A percentile compares a stretch with the other conserved stretches of the same genome.
Evolutionary conservation across 345 rosid genomes (phyloP).

Genomic region (Hirschfeldia incana): DNA sequence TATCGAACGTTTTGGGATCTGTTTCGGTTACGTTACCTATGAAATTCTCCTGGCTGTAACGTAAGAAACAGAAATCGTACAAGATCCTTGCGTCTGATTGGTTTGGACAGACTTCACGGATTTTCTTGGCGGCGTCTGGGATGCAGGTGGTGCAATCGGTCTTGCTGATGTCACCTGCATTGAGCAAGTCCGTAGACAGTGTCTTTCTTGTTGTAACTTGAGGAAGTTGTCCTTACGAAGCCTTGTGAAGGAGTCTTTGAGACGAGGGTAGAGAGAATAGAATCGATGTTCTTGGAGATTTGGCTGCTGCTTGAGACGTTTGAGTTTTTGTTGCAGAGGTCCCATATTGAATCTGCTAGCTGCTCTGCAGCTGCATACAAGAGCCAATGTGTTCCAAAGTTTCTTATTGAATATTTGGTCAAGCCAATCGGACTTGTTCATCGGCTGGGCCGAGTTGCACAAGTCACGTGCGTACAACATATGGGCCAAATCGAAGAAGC

Average conservation of each 20-base stretch:
- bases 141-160: constrained; percentile 54
- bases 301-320: constrained; percentile 34
- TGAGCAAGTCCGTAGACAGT: constrained; percentile 72
- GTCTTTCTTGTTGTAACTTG: constrained; percentile 39
- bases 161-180: constrained; percentile 66
- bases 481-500: too few species aligned
- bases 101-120: constrained; percentile 53
- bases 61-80: constrained; percentile 67
- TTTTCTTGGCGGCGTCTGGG: constrained; percentile 58
- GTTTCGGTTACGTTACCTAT: constrained; percentile 56
- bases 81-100: constrained; percentile 65
- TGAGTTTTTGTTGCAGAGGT: constrained; percentile 49
- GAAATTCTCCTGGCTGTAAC: constrained; percentile 49
- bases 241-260: constrained; percentile 47
- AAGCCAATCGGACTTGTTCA: too few species aligned
- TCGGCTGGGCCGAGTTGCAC: too few species aligned
- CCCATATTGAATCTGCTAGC: constrained; percentile 54
- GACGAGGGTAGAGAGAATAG: constrained; percentile 44
- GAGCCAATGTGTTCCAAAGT: not conserved
- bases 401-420: too few species aligned
- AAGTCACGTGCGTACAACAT: too few species aligned
- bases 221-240: constrained; percentile 37
- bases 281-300: constrained; percentile 47
- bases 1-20: constrained; percentile 47
- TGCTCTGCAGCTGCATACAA: constrained; percentile 38